These are phyloP conservation scores for Tephrocybe sp. DNA, from an alignment of 768 basidiomycete species.

Conservation along the genomic window DNA sequence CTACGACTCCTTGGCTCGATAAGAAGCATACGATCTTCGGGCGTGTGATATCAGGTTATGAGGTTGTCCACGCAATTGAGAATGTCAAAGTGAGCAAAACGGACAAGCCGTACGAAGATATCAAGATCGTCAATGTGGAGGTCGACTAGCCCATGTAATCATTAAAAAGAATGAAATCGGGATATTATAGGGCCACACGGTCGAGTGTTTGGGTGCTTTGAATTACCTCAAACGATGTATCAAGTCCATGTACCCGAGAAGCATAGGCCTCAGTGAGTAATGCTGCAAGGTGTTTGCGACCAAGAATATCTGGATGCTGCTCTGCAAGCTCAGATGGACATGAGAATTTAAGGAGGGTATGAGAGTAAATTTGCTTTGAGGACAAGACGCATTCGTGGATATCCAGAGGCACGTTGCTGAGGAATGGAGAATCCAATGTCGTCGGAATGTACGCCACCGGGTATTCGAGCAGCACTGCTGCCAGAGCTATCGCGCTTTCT, in stretches of 20 bases:
- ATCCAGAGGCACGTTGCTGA: conserved; percentile 46
- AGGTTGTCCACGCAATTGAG: conserved; percentile 90
- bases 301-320: conserved; percentile 17
- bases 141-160: conserved; percentile 47
- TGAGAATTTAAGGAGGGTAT: conserved; percentile 55
- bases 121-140: conserved; percentile 82
- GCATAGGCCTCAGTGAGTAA: conserved; percentile 33
- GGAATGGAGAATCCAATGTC: conserved; percentile 30
- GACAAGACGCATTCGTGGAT: conserved; percentile 44
- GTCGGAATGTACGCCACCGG: conserved; percentile 49
- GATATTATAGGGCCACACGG: conserved; percentile 43
- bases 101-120: conserved; percentile 91
- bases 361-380: conserved; percentile 15
- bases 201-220: conserved; percentile 38
- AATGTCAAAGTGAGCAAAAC: conserved; percentile 81
- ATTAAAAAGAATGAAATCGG: not conserved
- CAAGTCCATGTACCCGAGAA: conserved; percentile 24
- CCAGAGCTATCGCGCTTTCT: conserved; percentile 44
- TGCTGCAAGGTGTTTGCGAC: conserved; percentile 24
- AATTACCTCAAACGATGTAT: conserved; percentile 23
- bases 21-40: conserved; percentile 94
- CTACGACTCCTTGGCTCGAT: conserved; percentile 90
- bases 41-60: conserved; percentile 79
- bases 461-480: conserved; percentile 61
- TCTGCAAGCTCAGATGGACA: conserved; percentile 38